phyloP scores from a whole-genome alignment of 345 rosid species.

The Pugionium cornutum region DNA sequence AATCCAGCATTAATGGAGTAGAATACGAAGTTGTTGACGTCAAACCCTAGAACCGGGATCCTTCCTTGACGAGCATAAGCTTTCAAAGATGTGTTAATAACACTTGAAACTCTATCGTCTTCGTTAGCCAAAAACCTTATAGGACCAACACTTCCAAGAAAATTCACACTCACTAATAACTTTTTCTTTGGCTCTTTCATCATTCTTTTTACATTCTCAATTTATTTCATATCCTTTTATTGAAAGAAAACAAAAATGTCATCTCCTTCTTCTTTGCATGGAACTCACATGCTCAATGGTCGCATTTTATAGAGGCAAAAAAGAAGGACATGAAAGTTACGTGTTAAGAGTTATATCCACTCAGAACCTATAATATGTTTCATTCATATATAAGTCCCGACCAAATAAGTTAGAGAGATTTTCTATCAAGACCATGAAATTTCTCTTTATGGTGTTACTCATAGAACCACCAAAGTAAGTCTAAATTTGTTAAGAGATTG shows the following conservation, averaged over 20 bases:
- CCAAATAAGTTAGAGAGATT: slow-evolving; percentile 7
- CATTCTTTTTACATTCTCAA: slow-evolving; percentile 10
- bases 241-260: too few relatives aligned
- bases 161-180: slow-evolving; percentile 58
- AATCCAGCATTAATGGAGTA: slow-evolving; percentile 46
- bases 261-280: slow-evolving; percentile 17
- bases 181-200: slow-evolving; percentile 46
- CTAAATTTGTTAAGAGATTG: slow-evolving; percentile 5
- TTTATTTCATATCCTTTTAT: background rate
- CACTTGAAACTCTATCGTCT: slow-evolving; percentile 55
- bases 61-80: slow-evolving; percentile 81
- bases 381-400: slow-evolving; percentile 18
- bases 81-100: slow-evolving; percentile 63
- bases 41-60: slow-evolving; percentile 67
- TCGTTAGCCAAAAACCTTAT: slow-evolving; percentile 64
- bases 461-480: slow-evolving; percentile 1
- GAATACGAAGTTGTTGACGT: slow-evolving; percentile 54
- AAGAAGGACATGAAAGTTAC: slow-evolving; percentile 14
- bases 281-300: background rate
- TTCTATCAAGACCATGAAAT: slow-evolving; percentile 6
- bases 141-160: slow-evolving; percentile 83
- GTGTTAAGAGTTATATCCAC: slow-evolving; percentile 26
- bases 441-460: background rate
- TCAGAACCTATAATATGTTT: slow-evolving; percentile 16
- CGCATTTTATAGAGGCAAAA: slow-evolving; percentile 24